Percentiles rank a stretch among this genome's conserved stretches.
Evolutionary conservation across 2,329 filamentous ascomycete genomes (phyloP).

Genomic region (Apiospora marii): DNA sequence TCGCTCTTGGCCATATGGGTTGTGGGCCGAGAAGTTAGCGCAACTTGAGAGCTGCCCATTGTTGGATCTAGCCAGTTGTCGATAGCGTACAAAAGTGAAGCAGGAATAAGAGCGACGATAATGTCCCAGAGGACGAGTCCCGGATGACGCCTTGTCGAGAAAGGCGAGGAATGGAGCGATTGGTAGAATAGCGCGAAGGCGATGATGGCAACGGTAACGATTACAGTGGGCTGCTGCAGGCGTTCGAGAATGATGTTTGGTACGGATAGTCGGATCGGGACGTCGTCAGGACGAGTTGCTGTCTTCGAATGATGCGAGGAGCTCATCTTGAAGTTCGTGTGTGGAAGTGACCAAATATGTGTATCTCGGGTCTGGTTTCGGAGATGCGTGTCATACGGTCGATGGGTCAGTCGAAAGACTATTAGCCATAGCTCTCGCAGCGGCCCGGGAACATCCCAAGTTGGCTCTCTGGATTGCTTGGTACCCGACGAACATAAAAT

Average conservation of each 20-base stretch:
- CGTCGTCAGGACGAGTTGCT: slow-evolving; percentile 34
- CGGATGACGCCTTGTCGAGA: slow-evolving; percentile 43
- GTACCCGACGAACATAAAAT: not conserved
- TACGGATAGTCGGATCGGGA: slow-evolving; percentile 24
- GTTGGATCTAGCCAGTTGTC: slow-evolving; percentile 62
- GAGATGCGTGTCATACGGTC: slow-evolving; percentile 15
- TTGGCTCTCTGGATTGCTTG: not conserved
- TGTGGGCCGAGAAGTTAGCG: slow-evolving; percentile 47
- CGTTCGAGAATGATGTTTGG: slow-evolving; percentile 42
- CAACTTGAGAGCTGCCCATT: slow-evolving; percentile 46
- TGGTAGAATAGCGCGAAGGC: slow-evolving; percentile 47
- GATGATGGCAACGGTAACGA: slow-evolving; percentile 46
- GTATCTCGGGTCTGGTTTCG: slow-evolving; percentile 5
- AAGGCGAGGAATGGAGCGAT: slow-evolving; percentile 38
- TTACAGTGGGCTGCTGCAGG: slow-evolving; percentile 44
- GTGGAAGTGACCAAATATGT: not conserved
- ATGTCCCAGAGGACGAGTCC: slow-evolving; percentile 66
- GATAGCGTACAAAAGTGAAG: slow-evolving; percentile 62
- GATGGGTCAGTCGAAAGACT: slow-evolving; percentile 7
- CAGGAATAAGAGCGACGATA: slow-evolving; percentile 64
- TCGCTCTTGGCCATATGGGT: slow-evolving; percentile 69
- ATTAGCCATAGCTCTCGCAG: slow-evolving; percentile 7
- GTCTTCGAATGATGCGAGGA: slow-evolving; percentile 41
- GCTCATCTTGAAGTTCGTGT: slow-evolving; percentile 46
- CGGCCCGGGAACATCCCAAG: slow-evolving; percentile 5